Conservation (phyloP, 805 yeast genomes). For the Cyberlindnera xylosilytica region DNA sequence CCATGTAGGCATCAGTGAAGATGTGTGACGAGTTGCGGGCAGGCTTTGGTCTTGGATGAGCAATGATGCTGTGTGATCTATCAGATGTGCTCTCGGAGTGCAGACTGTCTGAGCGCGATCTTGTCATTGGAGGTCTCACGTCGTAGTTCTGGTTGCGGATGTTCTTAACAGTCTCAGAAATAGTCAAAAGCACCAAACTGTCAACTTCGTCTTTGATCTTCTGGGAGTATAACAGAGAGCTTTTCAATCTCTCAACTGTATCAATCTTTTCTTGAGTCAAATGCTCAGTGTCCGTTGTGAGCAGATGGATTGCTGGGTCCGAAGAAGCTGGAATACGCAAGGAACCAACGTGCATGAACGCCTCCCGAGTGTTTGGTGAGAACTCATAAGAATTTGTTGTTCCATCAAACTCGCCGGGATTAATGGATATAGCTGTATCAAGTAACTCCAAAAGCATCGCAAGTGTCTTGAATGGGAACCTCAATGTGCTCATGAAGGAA, state of each 20-base stretch:
- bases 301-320: constrained; percentile 59
- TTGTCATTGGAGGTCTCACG: constrained; percentile 6
- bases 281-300: constrained; percentile 65
- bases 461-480: constrained; percentile 63
- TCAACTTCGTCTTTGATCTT: constrained; percentile 80
- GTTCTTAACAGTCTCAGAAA: constrained; percentile 58
- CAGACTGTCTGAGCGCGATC: constrained; percentile 6
- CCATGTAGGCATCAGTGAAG: constrained; percentile 40
- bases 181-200: constrained; percentile 56
- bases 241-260: constrained; percentile 64
- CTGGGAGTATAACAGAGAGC: constrained; percentile 70
- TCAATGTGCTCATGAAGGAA: constrained; percentile 37
- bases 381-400: constrained; percentile 29
- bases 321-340: constrained; percentile 48
- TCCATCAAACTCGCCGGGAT: constrained; percentile 58
- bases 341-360: constrained; percentile 41
- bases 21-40: constrained; percentile 25
- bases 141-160: constrained; percentile 32
- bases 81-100: constrained; percentile 6
- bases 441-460: constrained; percentile 59
- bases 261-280: constrained; percentile 65
- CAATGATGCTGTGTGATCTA: constrained; percentile 12
- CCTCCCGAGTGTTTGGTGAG: constrained; percentile 61
- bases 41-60: constrained; percentile 25
- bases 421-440: constrained; percentile 70